Evolutionary conservation across 179 eudicot species (phyloP).

Genomic region (Nepenthes alata): DNA sequence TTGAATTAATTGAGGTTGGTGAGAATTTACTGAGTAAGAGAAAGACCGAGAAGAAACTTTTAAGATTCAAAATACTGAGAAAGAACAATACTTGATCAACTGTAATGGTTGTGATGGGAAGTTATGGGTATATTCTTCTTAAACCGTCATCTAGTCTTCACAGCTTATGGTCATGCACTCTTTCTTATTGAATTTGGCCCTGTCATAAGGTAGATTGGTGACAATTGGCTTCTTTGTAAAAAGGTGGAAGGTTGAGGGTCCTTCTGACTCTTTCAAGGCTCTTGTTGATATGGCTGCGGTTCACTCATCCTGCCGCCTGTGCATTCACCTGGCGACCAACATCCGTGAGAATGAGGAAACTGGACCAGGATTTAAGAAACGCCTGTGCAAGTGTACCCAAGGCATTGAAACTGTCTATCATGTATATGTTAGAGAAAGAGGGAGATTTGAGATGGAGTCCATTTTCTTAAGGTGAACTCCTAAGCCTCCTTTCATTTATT

Average conservation of each 20-base stretch:
- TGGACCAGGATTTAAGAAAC: slow-evolving; percentile 32
- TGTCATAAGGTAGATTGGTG: background rate
- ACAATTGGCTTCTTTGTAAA: slow-evolving; percentile 11
- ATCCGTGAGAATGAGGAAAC: slow-evolving; percentile 62
- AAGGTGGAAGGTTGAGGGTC: slow-evolving; percentile 94
- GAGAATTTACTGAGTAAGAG: too few species aligned
- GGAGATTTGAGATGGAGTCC: slow-evolving; percentile 75
- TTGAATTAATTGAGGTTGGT: too few species aligned
- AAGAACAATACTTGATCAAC: too few species aligned
- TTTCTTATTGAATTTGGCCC: background rate
- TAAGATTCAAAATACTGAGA: too few species aligned
- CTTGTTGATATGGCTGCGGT: slow-evolving; percentile 96
- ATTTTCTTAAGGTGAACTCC: slow-evolving; percentile 57
- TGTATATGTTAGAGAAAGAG: slow-evolving; percentile 80
- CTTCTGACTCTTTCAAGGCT: slow-evolving; percentile 88
- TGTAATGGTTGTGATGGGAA: too few species aligned
- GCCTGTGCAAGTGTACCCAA: slow-evolving; percentile 76
- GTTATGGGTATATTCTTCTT: too few species aligned
- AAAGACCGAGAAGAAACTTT: too few species aligned
- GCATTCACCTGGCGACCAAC: slow-evolving; percentile 69
- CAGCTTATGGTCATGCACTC: too few species aligned
- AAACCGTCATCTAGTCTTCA: too few species aligned
- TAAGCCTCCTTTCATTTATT: background rate
- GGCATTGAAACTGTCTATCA: slow-evolving; percentile 64
- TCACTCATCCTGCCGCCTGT: slow-evolving; percentile 90